A percentile compares a stretch with the other conserved stretches of the same genome.
These are phyloP conservation scores for Solanum piurae DNA, from an alignment of 257 asterid species.

Conservation along the genomic window DNA sequence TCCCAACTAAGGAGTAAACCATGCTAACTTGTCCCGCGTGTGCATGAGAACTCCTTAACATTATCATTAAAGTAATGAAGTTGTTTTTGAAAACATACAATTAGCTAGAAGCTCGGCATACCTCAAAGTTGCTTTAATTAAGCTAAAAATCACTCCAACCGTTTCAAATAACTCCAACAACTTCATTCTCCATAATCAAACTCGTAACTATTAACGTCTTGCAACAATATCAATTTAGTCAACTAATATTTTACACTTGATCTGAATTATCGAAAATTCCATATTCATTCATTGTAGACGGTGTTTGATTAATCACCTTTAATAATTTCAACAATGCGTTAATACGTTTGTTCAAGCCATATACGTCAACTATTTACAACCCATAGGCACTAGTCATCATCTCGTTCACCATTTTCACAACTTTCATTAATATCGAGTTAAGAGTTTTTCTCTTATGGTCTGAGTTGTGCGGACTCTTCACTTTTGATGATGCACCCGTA, in stretches of 20 bases:
- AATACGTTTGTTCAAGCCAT: background rate
- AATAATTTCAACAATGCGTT: background rate
- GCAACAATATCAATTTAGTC: background rate
- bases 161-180: background rate
- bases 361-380: background rate
- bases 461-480: background rate
- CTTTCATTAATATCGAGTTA: background rate
- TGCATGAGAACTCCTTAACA: background rate
- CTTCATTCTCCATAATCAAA: background rate
- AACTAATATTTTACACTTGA: background rate
- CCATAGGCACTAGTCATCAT: background rate
- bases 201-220: background rate
- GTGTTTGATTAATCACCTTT: background rate
- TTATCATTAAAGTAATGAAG: background rate
- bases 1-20: background rate
- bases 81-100: background rate
- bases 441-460: background rate
- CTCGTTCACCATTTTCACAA: background rate
- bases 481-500: background rate
- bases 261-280: background rate
- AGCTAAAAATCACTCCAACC: background rate
- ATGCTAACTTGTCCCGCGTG: background rate
- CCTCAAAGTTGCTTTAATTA: background rate
- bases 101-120: background rate
- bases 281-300: background rate